phyloP scores from a whole-genome alignment of 2,329 filamentous ascomycete species.

The Xylaria sp. region DNA sequence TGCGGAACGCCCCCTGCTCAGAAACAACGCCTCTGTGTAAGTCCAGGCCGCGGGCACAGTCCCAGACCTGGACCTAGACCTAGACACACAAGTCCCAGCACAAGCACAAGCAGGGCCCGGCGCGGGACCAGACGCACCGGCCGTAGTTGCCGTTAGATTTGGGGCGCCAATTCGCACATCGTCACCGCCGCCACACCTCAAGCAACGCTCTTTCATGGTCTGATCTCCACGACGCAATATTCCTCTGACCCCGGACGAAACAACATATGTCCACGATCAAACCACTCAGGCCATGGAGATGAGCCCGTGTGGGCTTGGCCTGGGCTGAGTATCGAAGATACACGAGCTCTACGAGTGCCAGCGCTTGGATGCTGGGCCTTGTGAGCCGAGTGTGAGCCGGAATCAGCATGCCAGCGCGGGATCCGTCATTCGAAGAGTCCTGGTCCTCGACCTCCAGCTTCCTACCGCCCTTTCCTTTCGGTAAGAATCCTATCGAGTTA shows the following conservation, averaged over 20 bases:
- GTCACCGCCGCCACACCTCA: conserved; percentile 5
- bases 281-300: conserved; percentile 16
- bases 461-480: background rate
- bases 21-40: conserved; percentile 19
- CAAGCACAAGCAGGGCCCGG: background rate
- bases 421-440: conserved; percentile 13
- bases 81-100: background rate
- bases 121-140: conserved; percentile 14
- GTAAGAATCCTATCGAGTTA: conserved; percentile 9
- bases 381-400: conserved; percentile 12
- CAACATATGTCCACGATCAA: background rate
- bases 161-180: conserved; percentile 20
- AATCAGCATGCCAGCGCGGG: conserved; percentile 21
- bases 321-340: conserved; percentile 28
- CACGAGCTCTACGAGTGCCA: conserved; percentile 15
- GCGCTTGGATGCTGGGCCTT: conserved; percentile 9
- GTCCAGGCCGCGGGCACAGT: conserved; percentile 4
- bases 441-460: conserved; percentile 19
- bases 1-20: conserved; percentile 12
- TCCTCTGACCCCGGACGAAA: background rate
- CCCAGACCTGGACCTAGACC: background rate
- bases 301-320: conserved; percentile 28
- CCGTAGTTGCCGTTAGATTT: conserved; percentile 21
- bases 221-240: background rate
- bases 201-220: conserved; percentile 8